phyloP scores from a whole-genome alignment of 331 rosid genomes.

The Quercus lobata region DNA sequence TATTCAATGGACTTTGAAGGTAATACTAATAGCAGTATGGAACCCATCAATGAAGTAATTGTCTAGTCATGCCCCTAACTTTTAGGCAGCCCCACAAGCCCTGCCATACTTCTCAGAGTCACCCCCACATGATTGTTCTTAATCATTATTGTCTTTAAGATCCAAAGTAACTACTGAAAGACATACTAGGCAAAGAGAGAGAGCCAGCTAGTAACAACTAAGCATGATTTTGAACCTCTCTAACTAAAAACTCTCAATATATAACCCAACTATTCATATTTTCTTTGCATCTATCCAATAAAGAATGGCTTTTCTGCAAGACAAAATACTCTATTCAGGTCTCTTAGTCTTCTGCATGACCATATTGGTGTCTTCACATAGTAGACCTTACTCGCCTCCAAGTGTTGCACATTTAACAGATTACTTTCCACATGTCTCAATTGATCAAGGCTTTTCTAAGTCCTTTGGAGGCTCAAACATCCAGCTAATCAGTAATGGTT shows the following conservation, averaged over 20 bases:
- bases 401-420: slow-evolving; percentile 63
- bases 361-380: slow-evolving; percentile 42
- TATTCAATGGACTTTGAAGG: slow-evolving; percentile 15
- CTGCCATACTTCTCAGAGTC: slow-evolving; percentile 10
- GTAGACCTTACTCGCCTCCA: slow-evolving; percentile 51
- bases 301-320: slow-evolving; percentile 50
- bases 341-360: slow-evolving; percentile 39
- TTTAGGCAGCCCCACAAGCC: too few relatives aligned
- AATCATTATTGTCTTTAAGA: slow-evolving; percentile 31
- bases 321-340: slow-evolving; percentile 21
- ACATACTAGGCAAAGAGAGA: slow-evolving; percentile 17
- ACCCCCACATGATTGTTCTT: slow-evolving; percentile 37
- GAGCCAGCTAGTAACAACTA: slow-evolving; percentile 90
- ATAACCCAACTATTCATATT: slow-evolving; percentile 16
- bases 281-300: slow-evolving; percentile 15
- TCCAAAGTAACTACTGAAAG: slow-evolving; percentile 28
- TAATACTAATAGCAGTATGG: not conserved
- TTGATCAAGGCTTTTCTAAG: slow-evolving; percentile 45
- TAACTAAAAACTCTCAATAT: slow-evolving; percentile 36
- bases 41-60: slow-evolving; percentile 8
- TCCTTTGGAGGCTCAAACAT: slow-evolving; percentile 69
- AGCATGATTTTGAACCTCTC: slow-evolving; percentile 40
- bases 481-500: slow-evolving; percentile 58
- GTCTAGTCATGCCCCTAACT: too few relatives aligned
- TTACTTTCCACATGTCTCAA: slow-evolving; percentile 54